Base-by-base conservation (phyloP, 345 rosid species). In the Linum tenue region DNA sequence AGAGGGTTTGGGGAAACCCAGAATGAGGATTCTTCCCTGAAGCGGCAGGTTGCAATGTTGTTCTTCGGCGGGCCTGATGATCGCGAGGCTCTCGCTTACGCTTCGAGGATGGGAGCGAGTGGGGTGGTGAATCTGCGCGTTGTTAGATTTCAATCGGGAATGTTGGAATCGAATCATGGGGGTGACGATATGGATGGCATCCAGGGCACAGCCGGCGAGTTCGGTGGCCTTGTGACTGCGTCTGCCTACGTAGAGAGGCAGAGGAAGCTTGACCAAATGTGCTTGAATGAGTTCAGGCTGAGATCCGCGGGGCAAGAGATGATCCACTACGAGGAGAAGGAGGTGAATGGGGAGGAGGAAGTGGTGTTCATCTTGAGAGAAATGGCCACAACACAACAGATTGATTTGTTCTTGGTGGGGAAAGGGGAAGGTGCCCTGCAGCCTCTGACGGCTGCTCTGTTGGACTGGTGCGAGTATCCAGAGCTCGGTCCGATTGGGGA, bases 41-140 rank as follows among this genome's bases (percentile, higher is more conserved):
- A 50, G 37, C 64, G 63, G 10, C 65, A 65, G 38, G 65, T 85
- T 0, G 77, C 74, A 14, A 70, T 83, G 86, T 10, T 84, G 37
- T 90, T 80, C 67, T 0, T 77, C 1, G 90, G 94, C 0, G 96
- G 94, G 4, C 77, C 67, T 0, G 91, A 86, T 31, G 94, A 88
- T 36, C 72, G 92, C 37, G 96, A 91, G 65, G 97, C 96, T 11
- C 69, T 88, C 58, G 69, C 89, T 0, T 88, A 78, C 39, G 86
- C 88, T 0, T 72, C 86, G 82, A 78, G 89, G 71, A 81, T 88
- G 84, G 77, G 73, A 0, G 68, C 70, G 6, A 64, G 69, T 12
- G 73, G 65, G 0, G 69, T 69, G 3, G 69, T 82, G 8, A 61
- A 64, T 15, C 64, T 91, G 41, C 76, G 79, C 0, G 84, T 85